Conservation (phyloP, 2,329 filamentous ascomycete genomes). For the Talaromyces sp. region DNA sequence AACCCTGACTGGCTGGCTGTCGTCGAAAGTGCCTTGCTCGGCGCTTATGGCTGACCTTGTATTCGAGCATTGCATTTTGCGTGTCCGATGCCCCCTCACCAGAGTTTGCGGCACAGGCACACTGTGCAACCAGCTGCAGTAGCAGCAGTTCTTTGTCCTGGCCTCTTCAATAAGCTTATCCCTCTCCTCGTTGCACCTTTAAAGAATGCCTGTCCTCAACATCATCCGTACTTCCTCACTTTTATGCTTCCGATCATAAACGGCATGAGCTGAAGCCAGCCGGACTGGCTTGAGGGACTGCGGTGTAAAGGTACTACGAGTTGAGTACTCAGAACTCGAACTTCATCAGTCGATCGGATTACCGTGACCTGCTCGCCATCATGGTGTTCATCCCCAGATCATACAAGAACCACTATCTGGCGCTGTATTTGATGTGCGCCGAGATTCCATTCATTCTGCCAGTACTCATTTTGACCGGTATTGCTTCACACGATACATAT, state of each 20-base stretch:
- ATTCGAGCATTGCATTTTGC: slow-evolving; percentile 7
- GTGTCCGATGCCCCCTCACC: background rate
- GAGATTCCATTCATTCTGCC: slow-evolving; percentile 58
- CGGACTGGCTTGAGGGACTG: slow-evolving; percentile 32
- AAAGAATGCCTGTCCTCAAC: slow-evolving; percentile 21
- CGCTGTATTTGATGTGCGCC: slow-evolving; percentile 51
- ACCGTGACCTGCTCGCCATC: slow-evolving; percentile 15
- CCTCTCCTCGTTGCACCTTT: slow-evolving; percentile 19
- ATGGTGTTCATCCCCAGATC: slow-evolving; percentile 50
- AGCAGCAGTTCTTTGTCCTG: slow-evolving; percentile 6
- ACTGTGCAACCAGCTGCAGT: background rate
- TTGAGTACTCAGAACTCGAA: background rate
- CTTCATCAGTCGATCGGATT: background rate
- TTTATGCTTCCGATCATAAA: slow-evolving; percentile 18
- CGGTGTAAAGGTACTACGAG: background rate
- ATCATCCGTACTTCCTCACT: slow-evolving; percentile 13
- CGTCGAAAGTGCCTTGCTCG: slow-evolving; percentile 28
- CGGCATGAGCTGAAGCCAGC: slow-evolving; percentile 35
- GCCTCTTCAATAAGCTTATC: slow-evolving; percentile 18
- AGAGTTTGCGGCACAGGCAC: slow-evolving; percentile 7
- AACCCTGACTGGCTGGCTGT: slow-evolving; percentile 28
- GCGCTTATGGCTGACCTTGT: slow-evolving; percentile 22
- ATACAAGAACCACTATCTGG: slow-evolving; percentile 52
- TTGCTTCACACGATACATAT: slow-evolving; percentile 60
- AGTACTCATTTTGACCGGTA: slow-evolving; percentile 58